Evolutionary conservation across 2,329 filamentous ascomycete genomes (phyloP).

Genomic region (Penicillium sp.): DNA sequence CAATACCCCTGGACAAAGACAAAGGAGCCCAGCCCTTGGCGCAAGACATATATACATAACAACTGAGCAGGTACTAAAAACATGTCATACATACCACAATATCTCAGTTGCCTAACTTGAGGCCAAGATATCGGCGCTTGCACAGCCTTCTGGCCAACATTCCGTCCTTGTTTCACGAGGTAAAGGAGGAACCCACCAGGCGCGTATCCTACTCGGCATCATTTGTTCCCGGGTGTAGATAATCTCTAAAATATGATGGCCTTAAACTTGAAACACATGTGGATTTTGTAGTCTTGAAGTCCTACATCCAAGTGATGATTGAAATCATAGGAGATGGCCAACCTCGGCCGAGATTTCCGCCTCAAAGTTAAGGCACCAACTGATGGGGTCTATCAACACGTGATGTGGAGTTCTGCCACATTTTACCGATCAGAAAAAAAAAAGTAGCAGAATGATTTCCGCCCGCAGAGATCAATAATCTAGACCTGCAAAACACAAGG

Average conservation of each 20-base stretch:
- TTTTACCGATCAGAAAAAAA: constrained; percentile 28
- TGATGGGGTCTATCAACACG: constrained; percentile 29
- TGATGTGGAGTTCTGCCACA: constrained; percentile 31
- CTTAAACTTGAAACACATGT: not conserved
- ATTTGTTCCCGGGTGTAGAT: not conserved
- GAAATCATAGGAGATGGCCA: not conserved
- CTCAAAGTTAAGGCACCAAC: constrained; percentile 12
- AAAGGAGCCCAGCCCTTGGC: constrained; percentile 2
- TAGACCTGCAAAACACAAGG: constrained; percentile 27
- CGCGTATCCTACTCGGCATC: not conserved
- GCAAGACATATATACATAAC: not conserved
- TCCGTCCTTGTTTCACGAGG: not conserved
- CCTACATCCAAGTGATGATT: not conserved
- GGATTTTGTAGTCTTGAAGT: not conserved
- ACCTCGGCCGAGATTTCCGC: not conserved
- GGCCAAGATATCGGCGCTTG: constrained; percentile 1
- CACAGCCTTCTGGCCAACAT: not conserved
- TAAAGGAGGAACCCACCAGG: not conserved
- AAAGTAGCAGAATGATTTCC: constrained; percentile 26
- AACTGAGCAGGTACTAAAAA: not conserved
- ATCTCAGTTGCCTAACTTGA: constrained; percentile 1
- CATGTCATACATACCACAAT: not conserved
- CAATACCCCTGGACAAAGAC: not conserved
- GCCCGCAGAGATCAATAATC: constrained; percentile 20
- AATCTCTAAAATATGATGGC: not conserved